Conservation (phyloP, 345 rosid species). For the Gossypium stocksii region DNA sequence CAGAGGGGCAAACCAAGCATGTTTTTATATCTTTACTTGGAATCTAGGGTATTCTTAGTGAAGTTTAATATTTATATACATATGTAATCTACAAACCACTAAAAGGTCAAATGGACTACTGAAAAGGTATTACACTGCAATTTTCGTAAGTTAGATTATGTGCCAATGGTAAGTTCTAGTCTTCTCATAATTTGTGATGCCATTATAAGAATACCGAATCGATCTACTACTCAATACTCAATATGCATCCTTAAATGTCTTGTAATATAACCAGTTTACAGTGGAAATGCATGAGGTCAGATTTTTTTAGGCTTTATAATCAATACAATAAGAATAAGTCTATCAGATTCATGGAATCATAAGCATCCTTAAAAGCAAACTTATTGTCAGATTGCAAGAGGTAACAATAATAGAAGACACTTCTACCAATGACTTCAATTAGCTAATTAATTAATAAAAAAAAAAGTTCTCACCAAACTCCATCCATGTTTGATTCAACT, state of each 20-base stretch:
- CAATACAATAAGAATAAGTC: neutral
- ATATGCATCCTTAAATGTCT: neutral
- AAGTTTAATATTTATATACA: neutral
- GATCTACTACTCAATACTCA: neutral
- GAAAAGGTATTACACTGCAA: neutral
- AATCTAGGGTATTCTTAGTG: neutral
- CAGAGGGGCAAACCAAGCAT: neutral
- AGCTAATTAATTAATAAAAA: neutral
- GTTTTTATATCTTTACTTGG: neutral
- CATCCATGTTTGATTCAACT: constrained; percentile 92
- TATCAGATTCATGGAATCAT: neutral
- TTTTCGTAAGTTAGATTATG: constrained; percentile 5
- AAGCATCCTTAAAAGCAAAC: constrained; percentile 1
- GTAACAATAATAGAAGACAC: neutral
- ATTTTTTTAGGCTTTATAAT: neutral
- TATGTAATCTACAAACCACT: neutral
- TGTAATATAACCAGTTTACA: neutral
- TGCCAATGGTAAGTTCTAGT: neutral
- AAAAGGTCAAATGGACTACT: constrained; percentile 11
- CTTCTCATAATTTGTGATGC: neutral
- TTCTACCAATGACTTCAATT: constrained; percentile 8
- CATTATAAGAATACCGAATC: neutral
- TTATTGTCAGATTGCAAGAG: no score
- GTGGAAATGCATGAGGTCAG: neutral
- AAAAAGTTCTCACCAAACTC: constrained; percentile 63